These are phyloP conservation scores for Zymoseptoria pseudotritici DNA, from an alignment of 2,329 filamentous ascomycete species.

Conservation along the genomic window DNA sequence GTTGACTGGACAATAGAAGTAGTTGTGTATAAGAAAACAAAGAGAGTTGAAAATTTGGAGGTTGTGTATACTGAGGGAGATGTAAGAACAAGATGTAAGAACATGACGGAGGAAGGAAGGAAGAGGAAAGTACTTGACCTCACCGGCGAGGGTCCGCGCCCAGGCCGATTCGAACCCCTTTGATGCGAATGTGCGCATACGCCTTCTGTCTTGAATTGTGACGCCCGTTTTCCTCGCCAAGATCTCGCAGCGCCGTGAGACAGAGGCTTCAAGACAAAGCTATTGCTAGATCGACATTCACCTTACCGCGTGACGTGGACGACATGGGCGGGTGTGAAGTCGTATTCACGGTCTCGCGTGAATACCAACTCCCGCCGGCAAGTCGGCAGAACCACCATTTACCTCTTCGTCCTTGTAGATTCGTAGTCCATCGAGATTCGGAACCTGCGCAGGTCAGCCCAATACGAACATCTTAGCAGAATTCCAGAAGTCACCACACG, in stretches of 20 bases:
- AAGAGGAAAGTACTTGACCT: not conserved
- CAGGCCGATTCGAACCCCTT: not conserved
- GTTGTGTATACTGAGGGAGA: not conserved
- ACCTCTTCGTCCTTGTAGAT: not conserved
- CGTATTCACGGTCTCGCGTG: not conserved
- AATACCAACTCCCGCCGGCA: not conserved
- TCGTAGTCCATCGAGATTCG: not conserved
- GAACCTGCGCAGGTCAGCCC: not conserved
- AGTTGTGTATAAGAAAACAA: not conserved
- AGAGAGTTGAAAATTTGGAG: not conserved
- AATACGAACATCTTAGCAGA: too few species aligned
- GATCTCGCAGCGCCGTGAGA: not conserved
- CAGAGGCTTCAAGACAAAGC: not conserved
- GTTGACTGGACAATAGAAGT: not conserved
- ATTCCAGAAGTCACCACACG: too few species aligned
- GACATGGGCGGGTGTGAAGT: not conserved
- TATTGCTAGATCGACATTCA: not conserved
- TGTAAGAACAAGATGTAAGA: not conserved
- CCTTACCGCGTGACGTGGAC: not conserved
- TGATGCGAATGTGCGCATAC: not conserved
- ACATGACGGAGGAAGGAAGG: not conserved
- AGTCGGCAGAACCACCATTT: not conserved
- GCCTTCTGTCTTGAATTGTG: not conserved
- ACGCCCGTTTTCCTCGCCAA: not conserved
- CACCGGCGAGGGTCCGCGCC: too few species aligned